phyloP scores from a whole-genome alignment of 2,329 filamentous ascomycete species.

The Aureobasidium sp. region DNA sequence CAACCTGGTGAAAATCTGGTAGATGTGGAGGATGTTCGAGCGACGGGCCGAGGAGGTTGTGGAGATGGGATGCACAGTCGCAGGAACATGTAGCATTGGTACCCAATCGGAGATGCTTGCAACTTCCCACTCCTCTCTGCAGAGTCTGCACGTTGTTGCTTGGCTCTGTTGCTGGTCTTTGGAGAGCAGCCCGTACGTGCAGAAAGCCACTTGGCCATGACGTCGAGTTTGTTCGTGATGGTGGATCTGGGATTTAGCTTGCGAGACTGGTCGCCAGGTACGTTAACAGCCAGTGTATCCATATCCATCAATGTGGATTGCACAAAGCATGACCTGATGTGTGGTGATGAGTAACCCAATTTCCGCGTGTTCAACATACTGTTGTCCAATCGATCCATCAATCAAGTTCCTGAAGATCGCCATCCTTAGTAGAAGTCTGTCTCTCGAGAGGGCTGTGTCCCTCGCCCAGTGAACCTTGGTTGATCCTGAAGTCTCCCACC shows the following conservation, averaged over 20 bases:
- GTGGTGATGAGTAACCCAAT: not conserved
- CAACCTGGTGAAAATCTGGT: not conserved
- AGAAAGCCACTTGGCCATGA: not conserved
- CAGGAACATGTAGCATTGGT: not conserved
- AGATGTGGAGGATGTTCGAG: not conserved
- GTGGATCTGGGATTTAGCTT: not conserved
- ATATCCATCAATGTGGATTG: not conserved
- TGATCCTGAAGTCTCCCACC: not conserved
- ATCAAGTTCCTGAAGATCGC: not conserved
- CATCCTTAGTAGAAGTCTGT: not conserved
- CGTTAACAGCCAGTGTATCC: no score
- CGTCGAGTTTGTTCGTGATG: not conserved
- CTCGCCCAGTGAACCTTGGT: not conserved
- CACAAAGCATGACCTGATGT: not conserved
- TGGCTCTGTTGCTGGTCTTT: not conserved
- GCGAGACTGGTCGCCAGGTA: not conserved
- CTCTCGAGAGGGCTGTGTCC: not conserved
- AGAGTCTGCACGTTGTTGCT: not conserved
- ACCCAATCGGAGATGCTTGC: not conserved
- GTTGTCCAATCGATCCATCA: not conserved
- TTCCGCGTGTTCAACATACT: not conserved
- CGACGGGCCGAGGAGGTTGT: not conserved
- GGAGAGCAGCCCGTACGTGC: not conserved
- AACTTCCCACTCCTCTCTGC: not conserved
- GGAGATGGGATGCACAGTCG: not conserved